Evolutionary conservation across 495 filamentous ascomycete genomes (phyloP).

Genomic region (Neurospora sp.): DNA sequence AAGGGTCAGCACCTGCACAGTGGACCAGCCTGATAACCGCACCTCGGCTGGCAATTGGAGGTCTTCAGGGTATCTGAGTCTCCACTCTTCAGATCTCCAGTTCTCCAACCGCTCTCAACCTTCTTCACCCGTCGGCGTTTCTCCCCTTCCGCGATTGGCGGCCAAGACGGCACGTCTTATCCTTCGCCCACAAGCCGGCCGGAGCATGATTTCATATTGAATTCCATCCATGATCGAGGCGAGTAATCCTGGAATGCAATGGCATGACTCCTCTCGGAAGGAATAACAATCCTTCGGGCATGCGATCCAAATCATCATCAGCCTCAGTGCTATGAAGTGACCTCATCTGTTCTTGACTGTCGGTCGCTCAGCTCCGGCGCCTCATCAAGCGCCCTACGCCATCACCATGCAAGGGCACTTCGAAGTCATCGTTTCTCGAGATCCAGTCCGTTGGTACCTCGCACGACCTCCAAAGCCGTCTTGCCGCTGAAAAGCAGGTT

Average conservation of each 20-base stretch:
- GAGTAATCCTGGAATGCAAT: neutral
- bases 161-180: neutral
- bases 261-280: neutral
- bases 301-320: neutral
- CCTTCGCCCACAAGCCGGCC: neutral
- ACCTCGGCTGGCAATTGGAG: neutral
- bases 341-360: neutral
- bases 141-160: neutral
- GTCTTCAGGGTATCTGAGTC: neutral
- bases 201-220: neutral
- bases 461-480: neutral
- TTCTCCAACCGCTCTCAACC: neutral
- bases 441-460: neutral
- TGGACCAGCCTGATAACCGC: neutral
- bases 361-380: neutral
- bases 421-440: neutral
- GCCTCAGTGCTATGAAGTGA: neutral
- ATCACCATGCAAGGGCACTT: neutral
- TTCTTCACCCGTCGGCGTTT: neutral
- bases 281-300: neutral
- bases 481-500: neutral
- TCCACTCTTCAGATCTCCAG: neutral
- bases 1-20: neutral
- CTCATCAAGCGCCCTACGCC: neutral
- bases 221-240: neutral